Evolutionary conservation across 192 early-diverging fungal genomes (phyloP).

Genomic region (Coemansia sp.): DNA sequence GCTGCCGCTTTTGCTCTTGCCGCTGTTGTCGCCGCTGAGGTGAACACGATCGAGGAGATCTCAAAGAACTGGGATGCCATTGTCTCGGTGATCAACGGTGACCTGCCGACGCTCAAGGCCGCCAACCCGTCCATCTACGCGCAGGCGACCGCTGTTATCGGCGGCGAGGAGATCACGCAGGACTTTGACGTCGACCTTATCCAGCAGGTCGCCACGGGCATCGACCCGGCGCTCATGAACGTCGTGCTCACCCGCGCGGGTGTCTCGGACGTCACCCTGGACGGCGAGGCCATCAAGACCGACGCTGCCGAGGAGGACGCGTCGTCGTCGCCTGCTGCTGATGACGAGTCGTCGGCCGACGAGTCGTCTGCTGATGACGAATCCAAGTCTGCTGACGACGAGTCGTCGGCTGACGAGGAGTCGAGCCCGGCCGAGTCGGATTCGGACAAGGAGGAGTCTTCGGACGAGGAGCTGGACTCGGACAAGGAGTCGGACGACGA

Average conservation of each 20-base stretch:
- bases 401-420: neutral
- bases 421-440: neutral
- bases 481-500: neutral
- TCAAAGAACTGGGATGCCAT: conserved; percentile 34
- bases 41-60: conserved; percentile 36
- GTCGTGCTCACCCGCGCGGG: conserved; percentile 39
- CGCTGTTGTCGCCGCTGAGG: conserved; percentile 12
- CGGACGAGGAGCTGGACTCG: neutral
- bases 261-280: conserved; percentile 36
- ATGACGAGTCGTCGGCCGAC: too few species aligned
- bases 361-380: neutral
- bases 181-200: conserved; percentile 27
- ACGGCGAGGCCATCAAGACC: conserved; percentile 23
- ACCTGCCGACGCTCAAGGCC: conserved; percentile 32
- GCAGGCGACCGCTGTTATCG: conserved; percentile 38
- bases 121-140: conserved; percentile 36
- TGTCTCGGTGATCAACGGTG: conserved; percentile 33
- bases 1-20: conserved; percentile 23
- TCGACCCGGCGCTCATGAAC: conserved; percentile 46
- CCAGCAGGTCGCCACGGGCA: conserved; percentile 48
- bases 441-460: neutral
- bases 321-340: neutral
- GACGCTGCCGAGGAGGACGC: neutral
- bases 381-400: neutral
- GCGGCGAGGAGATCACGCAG: conserved; percentile 34